phyloP scores from a whole-genome alignment of 352 stramenopile genomes.

The Pythium sp. region DNA sequence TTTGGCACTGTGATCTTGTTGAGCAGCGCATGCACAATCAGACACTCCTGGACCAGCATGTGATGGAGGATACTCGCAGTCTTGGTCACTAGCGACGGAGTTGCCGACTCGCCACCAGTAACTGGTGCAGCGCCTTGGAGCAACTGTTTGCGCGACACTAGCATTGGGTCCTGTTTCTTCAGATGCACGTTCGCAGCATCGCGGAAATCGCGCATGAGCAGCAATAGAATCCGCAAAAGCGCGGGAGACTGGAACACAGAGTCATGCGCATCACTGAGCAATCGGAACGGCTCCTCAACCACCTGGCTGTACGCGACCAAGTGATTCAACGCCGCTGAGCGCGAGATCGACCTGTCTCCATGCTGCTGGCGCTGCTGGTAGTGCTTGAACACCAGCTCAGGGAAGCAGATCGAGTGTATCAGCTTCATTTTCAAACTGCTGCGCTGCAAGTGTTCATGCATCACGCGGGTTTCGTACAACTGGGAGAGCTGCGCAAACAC shows the following conservation, averaged over 20 bases:
- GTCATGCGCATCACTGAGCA: conserved; percentile 43
- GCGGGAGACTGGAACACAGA: conserved; percentile 34
- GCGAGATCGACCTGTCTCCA: neutral
- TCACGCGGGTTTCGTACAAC: conserved; percentile 34
- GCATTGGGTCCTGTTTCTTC: conserved; percentile 35
- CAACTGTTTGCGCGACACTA: conserved; percentile 19
- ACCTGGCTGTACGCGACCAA: conserved; percentile 46
- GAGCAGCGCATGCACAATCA: conserved; percentile 49
- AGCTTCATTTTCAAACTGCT: conserved; percentile 33
- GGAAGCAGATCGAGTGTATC: conserved; percentile 46
- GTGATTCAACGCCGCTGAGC: conserved; percentile 16
- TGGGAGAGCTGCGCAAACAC: conserved; percentile 35
- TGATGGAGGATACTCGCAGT: conserved; percentile 44
- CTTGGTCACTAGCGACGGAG: conserved; percentile 14
- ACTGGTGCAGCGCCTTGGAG: conserved; percentile 4
- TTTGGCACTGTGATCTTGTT: conserved; percentile 13
- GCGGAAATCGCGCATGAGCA: conserved; percentile 38
- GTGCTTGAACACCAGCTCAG: conserved; percentile 32
- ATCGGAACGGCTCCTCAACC: conserved; percentile 49
- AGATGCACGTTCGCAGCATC: conserved; percentile 42
- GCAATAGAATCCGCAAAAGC: conserved; percentile 39
- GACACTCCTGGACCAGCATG: conserved; percentile 52
- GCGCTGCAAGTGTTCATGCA: conserved; percentile 26
- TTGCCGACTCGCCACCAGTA: neutral
- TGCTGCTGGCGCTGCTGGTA: conserved; percentile 31